phyloP scores from a whole-genome alignment of 2,329 filamentous ascomycete genomes.

The Rhexocercosporidium sp. region DNA sequence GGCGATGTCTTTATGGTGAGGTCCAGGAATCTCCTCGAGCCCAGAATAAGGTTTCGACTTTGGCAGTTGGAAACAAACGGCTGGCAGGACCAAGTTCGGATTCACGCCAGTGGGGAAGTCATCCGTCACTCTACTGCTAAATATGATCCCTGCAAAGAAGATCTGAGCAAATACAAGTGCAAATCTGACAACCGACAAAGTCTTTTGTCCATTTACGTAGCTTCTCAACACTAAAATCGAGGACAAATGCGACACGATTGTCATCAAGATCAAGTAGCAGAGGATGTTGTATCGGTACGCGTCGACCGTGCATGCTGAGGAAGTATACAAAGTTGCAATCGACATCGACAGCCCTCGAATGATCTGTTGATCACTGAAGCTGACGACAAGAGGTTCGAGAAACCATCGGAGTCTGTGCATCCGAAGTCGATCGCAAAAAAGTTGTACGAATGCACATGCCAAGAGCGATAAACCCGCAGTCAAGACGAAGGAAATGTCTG shows the following conservation, averaged over 20 bases:
- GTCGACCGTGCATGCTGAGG: constrained; percentile 16
- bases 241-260: constrained; percentile 19
- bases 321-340: constrained; percentile 12
- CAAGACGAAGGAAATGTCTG: constrained; percentile 20
- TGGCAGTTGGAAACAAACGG: constrained; percentile 16
- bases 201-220: neutral
- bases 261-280: constrained; percentile 21
- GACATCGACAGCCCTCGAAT: constrained; percentile 18
- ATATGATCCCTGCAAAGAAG: neutral
- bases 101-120: constrained; percentile 15
- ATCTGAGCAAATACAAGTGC: constrained; percentile 10
- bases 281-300: constrained; percentile 20
- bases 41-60: constrained; percentile 4
- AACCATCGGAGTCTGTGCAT: constrained; percentile 12
- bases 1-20: neutral
- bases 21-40: constrained; percentile 2
- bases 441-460: constrained; percentile 11
- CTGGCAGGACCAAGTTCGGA: constrained; percentile 13
- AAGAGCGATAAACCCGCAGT: constrained; percentile 14
- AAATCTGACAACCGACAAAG: neutral
- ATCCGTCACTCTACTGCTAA: constrained; percentile 6
- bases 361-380: constrained; percentile 24
- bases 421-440: constrained; percentile 17
- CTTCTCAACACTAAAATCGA: constrained; percentile 9
- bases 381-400: constrained; percentile 19